Base-by-base conservation (phyloP, 176 grass and related monocot species). In the Oryza australiensis region DNA sequence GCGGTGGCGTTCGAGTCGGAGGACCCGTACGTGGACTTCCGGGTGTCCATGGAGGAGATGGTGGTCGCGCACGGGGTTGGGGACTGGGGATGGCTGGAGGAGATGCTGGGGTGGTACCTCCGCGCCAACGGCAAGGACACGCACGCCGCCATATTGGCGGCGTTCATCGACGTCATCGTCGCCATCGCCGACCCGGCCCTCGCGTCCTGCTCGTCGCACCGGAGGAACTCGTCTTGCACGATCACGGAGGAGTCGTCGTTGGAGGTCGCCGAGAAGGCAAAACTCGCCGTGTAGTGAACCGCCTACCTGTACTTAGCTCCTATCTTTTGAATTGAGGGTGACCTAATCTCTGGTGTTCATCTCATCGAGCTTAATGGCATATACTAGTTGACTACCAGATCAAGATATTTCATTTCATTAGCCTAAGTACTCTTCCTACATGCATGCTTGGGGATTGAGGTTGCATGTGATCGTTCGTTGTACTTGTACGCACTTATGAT, bases 101-200 rank as follows among this genome's bases (percentile, higher is more conserved):
- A 93, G 79, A 97, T 97, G 94, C 84, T 97, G 33, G 84, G 68
- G 33, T 93, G 91, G 94, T 97, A 91, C 78, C 78, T 97, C 12
- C 89, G 80, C 1, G 77, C 87, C 53, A 97, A 97, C 64, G 86
- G 85, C 60, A 60, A 59, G 43, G 79, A 82, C 49, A 88, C 86
- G 64, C 94, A 93, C 83, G 82, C 69, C 23, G 70, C 85, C 68
- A 93, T 97, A 66, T 67, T 97, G 13, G 84, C 76, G 2, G 91
- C 94, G 1, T 97, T 97, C 87, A 66, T 97, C 72, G 91, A 97
- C 89, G 78, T 97, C 86, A 59, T 93, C 79, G 49, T 97, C 30
- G 81, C 80, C 78, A 68, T 97, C 12, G 86, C 83, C 66, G 84
- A 82, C 29, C 74, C 79, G 3, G 74, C 79, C 16, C 62, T 62